Evolutionary conservation across 2,329 filamentous ascomycete genomes (phyloP).

Genomic region (Cryoendolithus antarcticus): DNA sequence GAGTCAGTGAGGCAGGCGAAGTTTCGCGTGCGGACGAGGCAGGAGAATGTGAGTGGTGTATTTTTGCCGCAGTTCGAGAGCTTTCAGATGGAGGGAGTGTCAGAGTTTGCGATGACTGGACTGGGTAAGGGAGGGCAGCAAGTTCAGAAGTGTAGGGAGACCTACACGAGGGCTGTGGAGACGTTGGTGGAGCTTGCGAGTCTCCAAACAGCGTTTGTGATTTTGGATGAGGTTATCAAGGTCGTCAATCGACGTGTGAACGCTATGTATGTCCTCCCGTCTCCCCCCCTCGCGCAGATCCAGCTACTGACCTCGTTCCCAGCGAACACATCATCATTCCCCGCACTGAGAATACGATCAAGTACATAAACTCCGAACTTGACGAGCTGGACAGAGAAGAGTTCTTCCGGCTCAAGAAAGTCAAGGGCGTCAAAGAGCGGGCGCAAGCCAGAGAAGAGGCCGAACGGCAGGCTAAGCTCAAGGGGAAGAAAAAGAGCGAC

Average conservation of each 20-base stretch:
- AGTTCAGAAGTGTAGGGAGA: constrained; percentile 87
- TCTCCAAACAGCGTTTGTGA: constrained; percentile 95
- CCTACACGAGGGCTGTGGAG: constrained; percentile 90
- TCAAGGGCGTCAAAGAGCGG: constrained; percentile 58
- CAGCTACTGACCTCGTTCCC: constrained; percentile 11
- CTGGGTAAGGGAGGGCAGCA: constrained; percentile 95
- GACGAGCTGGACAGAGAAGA: constrained; percentile 96
- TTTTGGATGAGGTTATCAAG: constrained; percentile 97
- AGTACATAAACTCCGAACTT: constrained; percentile 99
- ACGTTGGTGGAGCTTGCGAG: constrained; percentile 90
- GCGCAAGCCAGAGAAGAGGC: constrained; percentile 30
- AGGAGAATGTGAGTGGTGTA: constrained; percentile 97
- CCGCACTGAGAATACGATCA: constrained; percentile 96
- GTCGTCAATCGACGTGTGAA: constrained; percentile 97
- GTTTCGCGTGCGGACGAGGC: constrained; percentile 86
- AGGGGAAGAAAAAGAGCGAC: constrained; percentile 6
- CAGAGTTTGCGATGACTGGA: constrained; percentile 92
- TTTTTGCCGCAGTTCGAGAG: constrained; percentile 88
- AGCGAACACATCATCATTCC: constrained; percentile 93
- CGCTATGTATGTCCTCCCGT: constrained; percentile 56
- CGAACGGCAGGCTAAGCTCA: constrained; percentile 15
- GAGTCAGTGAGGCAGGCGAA: constrained; percentile 88
- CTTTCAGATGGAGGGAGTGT: constrained; percentile 75
- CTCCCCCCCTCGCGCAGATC: neutral
- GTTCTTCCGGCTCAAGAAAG: constrained; percentile 94